Base-by-base conservation (phyloP, 306 rosid species). In the Arachis stenosperma region DNA sequence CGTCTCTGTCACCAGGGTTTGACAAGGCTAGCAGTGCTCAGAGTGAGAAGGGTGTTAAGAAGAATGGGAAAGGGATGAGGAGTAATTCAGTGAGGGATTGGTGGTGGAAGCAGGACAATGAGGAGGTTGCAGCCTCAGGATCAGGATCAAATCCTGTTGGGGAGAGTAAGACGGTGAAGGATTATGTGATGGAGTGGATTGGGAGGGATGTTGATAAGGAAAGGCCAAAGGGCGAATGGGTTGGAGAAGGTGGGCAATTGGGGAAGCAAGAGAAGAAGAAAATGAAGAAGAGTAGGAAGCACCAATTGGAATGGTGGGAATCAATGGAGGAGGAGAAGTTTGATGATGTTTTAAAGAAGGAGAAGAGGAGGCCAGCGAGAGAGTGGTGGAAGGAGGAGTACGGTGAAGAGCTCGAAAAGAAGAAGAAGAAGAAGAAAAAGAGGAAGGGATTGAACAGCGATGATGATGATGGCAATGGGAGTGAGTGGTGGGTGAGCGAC, bases 321-420 rank as follows among this genome's bases (percentile, higher is more conserved):
- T 70, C 92, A 0, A 90, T 95, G 97, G 99, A 95, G 9, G 96
- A 86, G 36, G 96, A 85, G 5, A 83, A 73, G 40, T 70, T 51
- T 42, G 70, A 53, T 8, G 90, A 69, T 55, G 65, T 47, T 51
- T 8, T 33, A 71, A 86, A 82, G 75, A 86, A 86, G 65, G 83
- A 78, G 59, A 88, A 85, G 89, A 85, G 87, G 85, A 92, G 82
- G 74, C 87, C 92, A 0, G 92, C 82, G 7, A 91, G 96, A 85
- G 98, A 95, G 51, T 95, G 99, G 99, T 95, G 99, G 99, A 88
- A 84, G 86, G 98, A 91, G 70, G 98, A 95, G 78, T 80, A 81
- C 14, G 81, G 87, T 68, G 93, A 91, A 59, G 99, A 91, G 73
- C 71, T 87, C 14, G 83, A 0, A 76, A 84, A 75, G 77, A 86